phyloP scores from a whole-genome alignment of 1,139 yeast species.

The Taphrina confusa region DNA sequence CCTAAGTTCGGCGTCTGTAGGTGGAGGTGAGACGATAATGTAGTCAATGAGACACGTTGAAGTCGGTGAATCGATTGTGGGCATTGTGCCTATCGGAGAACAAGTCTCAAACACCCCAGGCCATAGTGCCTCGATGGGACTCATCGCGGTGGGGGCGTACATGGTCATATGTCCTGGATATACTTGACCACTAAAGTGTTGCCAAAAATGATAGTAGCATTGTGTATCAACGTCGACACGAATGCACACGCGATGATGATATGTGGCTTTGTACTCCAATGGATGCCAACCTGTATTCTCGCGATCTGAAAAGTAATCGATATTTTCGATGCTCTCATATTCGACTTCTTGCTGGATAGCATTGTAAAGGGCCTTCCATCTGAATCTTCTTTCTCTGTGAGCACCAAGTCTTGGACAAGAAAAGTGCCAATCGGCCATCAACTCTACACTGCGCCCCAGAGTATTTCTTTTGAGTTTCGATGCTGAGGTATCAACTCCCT shows the following conservation, averaged over 20 bases:
- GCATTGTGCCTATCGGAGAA: not conserved
- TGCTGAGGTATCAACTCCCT: too few species aligned
- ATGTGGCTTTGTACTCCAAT: not conserved
- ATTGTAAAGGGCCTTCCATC: not conserved
- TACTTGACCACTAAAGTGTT: conserved; percentile 3
- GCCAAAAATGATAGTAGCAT: not conserved
- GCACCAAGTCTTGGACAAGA: not conserved
- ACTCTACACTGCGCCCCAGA: not conserved
- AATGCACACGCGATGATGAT: not conserved
- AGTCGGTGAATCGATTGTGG: not conserved
- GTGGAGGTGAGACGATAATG: too few species aligned
- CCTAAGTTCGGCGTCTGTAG: too few species aligned
- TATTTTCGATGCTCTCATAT: not conserved
- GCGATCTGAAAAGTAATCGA: not conserved
- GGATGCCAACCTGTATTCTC: not conserved
- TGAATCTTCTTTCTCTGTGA: not conserved
- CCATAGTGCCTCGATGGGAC: too few species aligned
- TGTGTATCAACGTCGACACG: not conserved
- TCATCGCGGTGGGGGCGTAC: too few species aligned
- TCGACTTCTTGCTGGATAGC: not conserved
- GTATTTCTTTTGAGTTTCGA: not conserved
- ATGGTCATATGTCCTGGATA: not conserved
- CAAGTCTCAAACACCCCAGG: too few species aligned
- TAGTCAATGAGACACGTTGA: not conserved
- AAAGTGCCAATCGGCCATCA: not conserved